Base-by-base conservation (phyloP, 108 stramenopile species). In the Chaetoceros muelleri region DNA sequence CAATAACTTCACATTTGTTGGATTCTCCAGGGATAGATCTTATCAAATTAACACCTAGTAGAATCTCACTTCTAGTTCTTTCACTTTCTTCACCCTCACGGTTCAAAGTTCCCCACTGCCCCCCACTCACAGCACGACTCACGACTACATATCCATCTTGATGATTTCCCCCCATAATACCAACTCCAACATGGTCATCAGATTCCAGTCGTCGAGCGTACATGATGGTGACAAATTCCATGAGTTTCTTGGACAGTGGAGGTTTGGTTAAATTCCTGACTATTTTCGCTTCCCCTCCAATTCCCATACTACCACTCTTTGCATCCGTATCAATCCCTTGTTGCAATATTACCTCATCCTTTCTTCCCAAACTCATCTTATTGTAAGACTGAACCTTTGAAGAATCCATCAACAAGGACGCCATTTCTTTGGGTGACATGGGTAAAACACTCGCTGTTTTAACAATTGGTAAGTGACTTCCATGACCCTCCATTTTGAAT, bases 361-460 rank as follows among this genome's bases (percentile, higher is more conserved):
- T 73, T 55, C 90, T 65, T 18, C 90, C 90, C 54, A 85, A 34
- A 70, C 90, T 92, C 84, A 85, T 71, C 54, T 79, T 81, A 57
- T 92, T 92, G 66, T 92, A 92, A 19, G 69, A 58, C 23, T 73
- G 71, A 24, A 92, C 86, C 50, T 63, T 74, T 25, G 50, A 61
- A 22, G 84, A 87, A 61, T 92, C 86, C 84, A 92, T 77, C 19
- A 92, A 47, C 48, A 92, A 57, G 13, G 79, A 78, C 8, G 80
- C 80, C 48, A 92, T 62, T 30, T 82, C 86, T 24, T 76, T 47
- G 7, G 90, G 76, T 47, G 75, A 60, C 59, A 85, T 52, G 17
- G 75, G 75, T 30, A 92, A 52, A 8, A 87, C 67, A 8, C 84
- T 75, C 44, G 60, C 67, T 1, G 85, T 81, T 52, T 85, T 86